These are phyloP conservation scores for Capronia coronata DNA, from an alignment of 2,329 filamentous ascomycete genomes.

Conservation along the genomic window DNA sequence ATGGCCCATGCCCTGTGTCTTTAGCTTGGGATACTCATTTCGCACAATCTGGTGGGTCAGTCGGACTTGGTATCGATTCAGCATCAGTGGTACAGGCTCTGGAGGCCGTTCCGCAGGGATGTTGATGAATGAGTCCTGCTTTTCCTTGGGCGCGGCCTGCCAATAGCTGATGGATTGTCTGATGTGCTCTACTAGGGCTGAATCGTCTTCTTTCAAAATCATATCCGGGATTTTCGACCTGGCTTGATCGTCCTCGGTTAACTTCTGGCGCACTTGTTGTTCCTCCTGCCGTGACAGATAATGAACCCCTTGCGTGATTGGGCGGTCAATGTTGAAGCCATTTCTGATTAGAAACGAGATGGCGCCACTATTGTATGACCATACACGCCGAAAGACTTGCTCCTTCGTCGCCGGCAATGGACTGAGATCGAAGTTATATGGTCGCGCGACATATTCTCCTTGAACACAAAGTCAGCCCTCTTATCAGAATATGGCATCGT, in stretches of 20 bases:
- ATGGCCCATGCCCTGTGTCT: slow-evolving; percentile 34
- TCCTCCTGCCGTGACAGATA: slow-evolving; percentile 59
- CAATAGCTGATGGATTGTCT: slow-evolving; percentile 35
- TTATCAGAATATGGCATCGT: background rate
- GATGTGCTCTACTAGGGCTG: slow-evolving; percentile 42
- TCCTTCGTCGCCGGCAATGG: slow-evolving; percentile 48
- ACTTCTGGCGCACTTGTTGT: slow-evolving; percentile 40
- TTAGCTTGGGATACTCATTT: slow-evolving; percentile 48
- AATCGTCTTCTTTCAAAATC: slow-evolving; percentile 48
- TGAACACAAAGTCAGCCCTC: slow-evolving; percentile 4
- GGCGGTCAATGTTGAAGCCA: slow-evolving; percentile 52
- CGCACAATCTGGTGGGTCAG: slow-evolving; percentile 62
- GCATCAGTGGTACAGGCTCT: slow-evolving; percentile 26
- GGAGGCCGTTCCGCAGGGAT: slow-evolving; percentile 34
- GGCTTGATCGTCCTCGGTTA: slow-evolving; percentile 37
- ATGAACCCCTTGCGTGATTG: slow-evolving; percentile 53
- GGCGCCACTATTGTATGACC: slow-evolving; percentile 54
- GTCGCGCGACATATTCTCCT: slow-evolving; percentile 52
- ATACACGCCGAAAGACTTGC: slow-evolving; percentile 54
- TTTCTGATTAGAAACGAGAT: slow-evolving; percentile 55
- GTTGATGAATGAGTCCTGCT: slow-evolving; percentile 39
- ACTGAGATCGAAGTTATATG: slow-evolving; percentile 60
- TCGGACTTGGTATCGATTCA: slow-evolving; percentile 57
- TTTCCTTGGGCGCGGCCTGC: slow-evolving; percentile 40
- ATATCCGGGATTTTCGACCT: slow-evolving; percentile 37